Base-by-base conservation (phyloP, 2,329 filamentous ascomycete species). In the Mariannaea elegans region DNA sequence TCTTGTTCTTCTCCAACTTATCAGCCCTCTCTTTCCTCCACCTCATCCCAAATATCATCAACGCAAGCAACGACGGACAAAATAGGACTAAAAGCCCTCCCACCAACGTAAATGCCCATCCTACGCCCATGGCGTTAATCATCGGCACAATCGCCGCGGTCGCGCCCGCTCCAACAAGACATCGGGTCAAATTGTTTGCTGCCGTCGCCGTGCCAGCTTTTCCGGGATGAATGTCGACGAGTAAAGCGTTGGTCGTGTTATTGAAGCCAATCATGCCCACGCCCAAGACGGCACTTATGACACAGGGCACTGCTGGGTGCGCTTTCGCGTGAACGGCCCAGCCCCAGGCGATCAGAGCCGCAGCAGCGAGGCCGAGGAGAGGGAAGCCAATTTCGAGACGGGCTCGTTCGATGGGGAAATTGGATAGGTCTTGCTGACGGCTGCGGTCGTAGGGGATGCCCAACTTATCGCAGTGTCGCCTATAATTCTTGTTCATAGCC, bases 401-500 rank as follows among this genome's bases (percentile, higher is more conserved):
- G 0, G 79, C 83, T 2, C 75, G 74, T 66, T 87, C 84, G 9
- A 87, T 80, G 1, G 84, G 82, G 32, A 86, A 85, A 0, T 73
- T 62, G 0, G 74, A 65, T 12, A 86, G 72, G 60, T 85, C 80
- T 29, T 78, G 77, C 63, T 83, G 82, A 9, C 83, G 82, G 46
- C 78, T 83, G 64, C 80, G 81, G 55, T 82, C 82, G 53, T 88
- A 80, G 0, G 79, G 69, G 9, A 90, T 75, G 9, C 84, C 84
- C 0, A 85, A 72, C 5, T 75, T 78, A 9, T 74, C 71, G 12
- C 88, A 88, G 58, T 89, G 82, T 1, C 88, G 84, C 2, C 82
- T 80, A 71, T 88, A 93, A 72, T 91, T 92, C 76, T 82, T 83
- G 72, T 92, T 90, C 32, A 91, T 81, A 2, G 87, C 65, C 2